phyloP scores from a whole-genome alignment of 2,329 filamentous ascomycete species.

The Stagonosporopsis chrysanthemi region DNA sequence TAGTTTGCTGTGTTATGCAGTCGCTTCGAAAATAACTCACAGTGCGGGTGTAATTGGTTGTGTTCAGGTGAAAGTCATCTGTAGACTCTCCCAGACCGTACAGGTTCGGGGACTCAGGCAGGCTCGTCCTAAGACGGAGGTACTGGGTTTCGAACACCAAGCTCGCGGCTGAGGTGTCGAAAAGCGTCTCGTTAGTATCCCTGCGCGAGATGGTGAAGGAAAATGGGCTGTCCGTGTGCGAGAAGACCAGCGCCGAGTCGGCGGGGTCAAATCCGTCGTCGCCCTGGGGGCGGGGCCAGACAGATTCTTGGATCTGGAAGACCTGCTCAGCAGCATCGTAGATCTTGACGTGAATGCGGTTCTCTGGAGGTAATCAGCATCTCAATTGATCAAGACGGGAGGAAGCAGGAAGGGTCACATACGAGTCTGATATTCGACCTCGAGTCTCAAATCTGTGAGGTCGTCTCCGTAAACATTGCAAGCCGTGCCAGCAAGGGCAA shows the following conservation, averaged over 20 bases:
- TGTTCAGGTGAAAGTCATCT: constrained; percentile 72
- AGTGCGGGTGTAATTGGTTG: constrained; percentile 66
- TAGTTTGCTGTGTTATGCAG: constrained; percentile 35
- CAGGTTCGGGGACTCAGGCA: constrained; percentile 72
- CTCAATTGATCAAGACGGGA: not conserved
- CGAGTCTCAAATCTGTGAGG: constrained; percentile 61
- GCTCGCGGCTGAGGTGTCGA: constrained; percentile 72
- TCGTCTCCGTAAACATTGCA: constrained; percentile 69
- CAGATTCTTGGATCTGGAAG: constrained; percentile 75
- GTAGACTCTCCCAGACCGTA: constrained; percentile 82
- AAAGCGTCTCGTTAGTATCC: constrained; percentile 66
- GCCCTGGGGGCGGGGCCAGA: constrained; percentile 67
- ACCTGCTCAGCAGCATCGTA: constrained; percentile 71
- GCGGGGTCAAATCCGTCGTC: constrained; percentile 33
- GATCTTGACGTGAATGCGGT: constrained; percentile 75
- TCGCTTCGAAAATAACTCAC: constrained; percentile 53
- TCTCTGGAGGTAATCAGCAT: constrained; percentile 52
- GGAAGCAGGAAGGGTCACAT: constrained; percentile 47
- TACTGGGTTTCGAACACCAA: constrained; percentile 82
- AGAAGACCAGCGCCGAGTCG: constrained; percentile 62
- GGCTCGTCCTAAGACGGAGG: constrained; percentile 71
- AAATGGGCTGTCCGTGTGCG: constrained; percentile 66
- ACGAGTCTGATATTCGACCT: constrained; percentile 69
- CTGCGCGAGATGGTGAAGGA: constrained; percentile 69
- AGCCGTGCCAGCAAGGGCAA: constrained; percentile 71